phyloP scores from a whole-genome alignment of 768 basidiomycete genomes.

The Jaapia argillacea region DNA sequence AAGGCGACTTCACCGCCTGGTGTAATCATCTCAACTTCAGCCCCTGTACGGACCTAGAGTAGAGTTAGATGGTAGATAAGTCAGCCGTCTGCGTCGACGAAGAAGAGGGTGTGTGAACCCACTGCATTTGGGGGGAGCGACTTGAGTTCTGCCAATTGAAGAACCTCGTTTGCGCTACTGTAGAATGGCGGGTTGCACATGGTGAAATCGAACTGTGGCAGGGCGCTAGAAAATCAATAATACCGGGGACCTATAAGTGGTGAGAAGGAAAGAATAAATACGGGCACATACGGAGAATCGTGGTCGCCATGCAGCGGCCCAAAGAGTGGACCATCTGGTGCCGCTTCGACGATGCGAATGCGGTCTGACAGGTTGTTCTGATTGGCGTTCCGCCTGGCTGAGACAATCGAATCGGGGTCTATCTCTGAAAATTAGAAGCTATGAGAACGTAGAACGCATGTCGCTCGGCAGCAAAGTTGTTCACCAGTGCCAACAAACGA shows the following conservation, averaged over 20 bases:
- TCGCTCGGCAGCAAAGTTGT: too few species aligned
- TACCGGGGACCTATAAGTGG: too few species aligned
- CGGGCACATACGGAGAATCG: too few species aligned
- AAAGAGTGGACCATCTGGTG: background rate
- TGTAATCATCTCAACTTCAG: conserved; percentile 82
- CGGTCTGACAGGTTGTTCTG: background rate
- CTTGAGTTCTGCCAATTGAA: conserved; percentile 49
- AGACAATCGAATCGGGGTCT: background rate
- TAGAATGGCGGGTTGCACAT: conserved; percentile 99
- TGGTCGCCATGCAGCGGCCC: too few species aligned
- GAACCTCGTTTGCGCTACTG: conserved; percentile 58
- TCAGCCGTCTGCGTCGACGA: background rate
- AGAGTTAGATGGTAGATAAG: too few species aligned
- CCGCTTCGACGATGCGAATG: background rate
- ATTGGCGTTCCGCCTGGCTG: background rate
- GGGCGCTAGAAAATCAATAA: too few species aligned
- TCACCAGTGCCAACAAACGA: conserved; percentile 62
- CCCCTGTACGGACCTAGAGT: conserved; percentile 86
- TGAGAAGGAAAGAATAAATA: too few species aligned
- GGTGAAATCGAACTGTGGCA: conserved; percentile 58
- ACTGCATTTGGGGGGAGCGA: conserved; percentile 63
- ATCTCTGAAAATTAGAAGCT: too few species aligned
- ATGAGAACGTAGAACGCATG: too few species aligned
- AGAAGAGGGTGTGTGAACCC: conserved; percentile 13
- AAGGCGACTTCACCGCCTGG: conserved; percentile 80